phyloP scores from a whole-genome alignment of 2,329 filamentous ascomycete species.

The Furcasterigmium furcatum region DNA sequence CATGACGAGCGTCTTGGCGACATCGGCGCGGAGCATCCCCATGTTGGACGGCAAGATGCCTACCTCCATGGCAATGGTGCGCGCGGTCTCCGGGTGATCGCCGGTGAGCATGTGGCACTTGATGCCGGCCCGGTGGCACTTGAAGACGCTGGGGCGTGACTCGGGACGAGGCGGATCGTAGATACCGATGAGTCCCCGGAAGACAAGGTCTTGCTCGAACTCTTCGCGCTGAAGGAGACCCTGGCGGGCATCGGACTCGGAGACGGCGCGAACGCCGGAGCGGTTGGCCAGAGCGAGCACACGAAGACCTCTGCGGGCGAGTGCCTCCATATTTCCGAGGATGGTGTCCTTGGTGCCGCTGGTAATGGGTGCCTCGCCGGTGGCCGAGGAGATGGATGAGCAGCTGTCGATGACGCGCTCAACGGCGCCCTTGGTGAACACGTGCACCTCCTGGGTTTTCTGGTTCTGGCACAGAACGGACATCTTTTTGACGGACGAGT shows the following conservation, averaged over 20 bases:
- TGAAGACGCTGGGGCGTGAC: constrained; percentile 47
- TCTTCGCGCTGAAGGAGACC: constrained; percentile 34
- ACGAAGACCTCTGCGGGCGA: constrained; percentile 63
- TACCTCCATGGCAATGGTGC: constrained; percentile 57
- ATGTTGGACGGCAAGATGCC: constrained; percentile 52
- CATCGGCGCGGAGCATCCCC: constrained; percentile 43
- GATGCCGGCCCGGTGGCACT: constrained; percentile 57
- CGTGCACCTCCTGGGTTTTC: constrained; percentile 24
- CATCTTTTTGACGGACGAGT: constrained; percentile 57
- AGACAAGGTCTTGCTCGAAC: constrained; percentile 56
- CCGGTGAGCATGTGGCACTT: constrained; percentile 64
- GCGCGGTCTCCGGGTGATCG: constrained; percentile 59
- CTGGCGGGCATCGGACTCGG: constrained; percentile 22
- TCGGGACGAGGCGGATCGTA: constrained; percentile 67
- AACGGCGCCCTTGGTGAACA: constrained; percentile 62
- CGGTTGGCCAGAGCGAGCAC: constrained; percentile 58
- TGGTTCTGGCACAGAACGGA: constrained; percentile 45
- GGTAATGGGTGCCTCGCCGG: constrained; percentile 27
- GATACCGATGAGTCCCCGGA: constrained; percentile 63
- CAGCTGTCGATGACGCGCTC: constrained; percentile 63
- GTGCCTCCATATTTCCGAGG: constrained; percentile 61
- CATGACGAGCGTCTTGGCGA: constrained; percentile 57
- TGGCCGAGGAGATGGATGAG: constrained; percentile 34
- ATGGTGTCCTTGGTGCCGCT: constrained; percentile 44
- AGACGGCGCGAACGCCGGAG: constrained; percentile 6